Base-by-base conservation (phyloP, 2,329 filamentous ascomycete genomes). In the Diaporthe citri region DNA sequence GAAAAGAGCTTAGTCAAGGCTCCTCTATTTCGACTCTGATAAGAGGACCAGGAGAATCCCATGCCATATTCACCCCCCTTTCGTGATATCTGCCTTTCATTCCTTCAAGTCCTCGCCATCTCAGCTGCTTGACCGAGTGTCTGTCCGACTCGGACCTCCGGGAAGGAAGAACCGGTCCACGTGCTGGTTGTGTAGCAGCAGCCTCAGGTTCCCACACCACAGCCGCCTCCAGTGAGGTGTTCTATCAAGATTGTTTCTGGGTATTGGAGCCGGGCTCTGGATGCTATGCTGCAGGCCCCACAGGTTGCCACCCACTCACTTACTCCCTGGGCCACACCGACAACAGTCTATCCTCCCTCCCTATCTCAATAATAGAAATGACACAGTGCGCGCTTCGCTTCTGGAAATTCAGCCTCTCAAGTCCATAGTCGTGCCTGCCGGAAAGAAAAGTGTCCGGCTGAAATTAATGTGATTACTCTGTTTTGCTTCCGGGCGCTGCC, bases 341-440 rank as follows among this genome's bases (percentile, higher is more conserved):
- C 31, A 51, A 52, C 62, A 67, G 15, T 41, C 48, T 55, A 55
- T 20, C 48, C 22, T 13, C 15, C 48, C 48, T 36, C 31, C 15
- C 7, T 17, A 13, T 17, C 52, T 39, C 64, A 9, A 39, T 41
- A 55, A 28, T 55, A 25, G 8, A 55, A 41, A 55, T 22, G 25
- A 55, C 3, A 69, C 46, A 28, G 31, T 28, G 48, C 64, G 17
- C n/a, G 64, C 64, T 41, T 69, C 48, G 48, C 64, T 69, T 69
- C n/a, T 41, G 36, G 7, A n/a, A 51, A 52, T 39, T 36, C 31
- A 28, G 46, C 39, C n/a, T 41, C 13, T 41, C 9, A 39, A 59
- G 64, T 39, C 31, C 31, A 39, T 67, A 28, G 52, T n/a, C 2
- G 48, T 52, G 64, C 17, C n/a, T 48, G 41, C 20, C 22, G 5